Conservation (phyloP, 495 filamentous ascomycete species). For the Aspergillus asperescens region DNA sequence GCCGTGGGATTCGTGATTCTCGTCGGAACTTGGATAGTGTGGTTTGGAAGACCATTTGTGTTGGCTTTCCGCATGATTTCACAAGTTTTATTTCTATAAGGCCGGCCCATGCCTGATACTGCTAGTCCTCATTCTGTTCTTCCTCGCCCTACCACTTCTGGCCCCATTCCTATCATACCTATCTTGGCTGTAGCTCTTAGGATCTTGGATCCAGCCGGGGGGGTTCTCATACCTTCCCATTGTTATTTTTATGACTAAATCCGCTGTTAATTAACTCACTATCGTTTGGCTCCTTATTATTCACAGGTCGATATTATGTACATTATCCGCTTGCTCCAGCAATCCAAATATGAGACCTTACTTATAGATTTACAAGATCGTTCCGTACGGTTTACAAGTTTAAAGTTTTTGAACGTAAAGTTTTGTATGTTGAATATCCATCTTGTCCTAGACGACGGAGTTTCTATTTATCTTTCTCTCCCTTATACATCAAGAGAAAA, state of each 20-base stretch:
- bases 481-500: neutral
- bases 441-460: neutral
- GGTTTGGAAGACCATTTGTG: constrained; percentile 38
- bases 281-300: neutral
- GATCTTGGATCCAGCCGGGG: neutral
- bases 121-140: neutral
- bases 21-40: constrained; percentile 39
- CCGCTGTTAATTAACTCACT: neutral
- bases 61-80: constrained; percentile 32
- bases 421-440: neutral
- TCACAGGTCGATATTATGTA: neutral
- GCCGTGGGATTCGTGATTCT: constrained; percentile 33
- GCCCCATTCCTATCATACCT: neutral
- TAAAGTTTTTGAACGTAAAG: neutral
- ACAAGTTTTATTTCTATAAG: constrained; percentile 22
- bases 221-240: neutral
- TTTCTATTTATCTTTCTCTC: neutral
- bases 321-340: neutral
- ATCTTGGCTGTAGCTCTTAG: neutral
- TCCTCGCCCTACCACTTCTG: neutral
- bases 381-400: too few species aligned
- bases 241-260: neutral
- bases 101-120: neutral
- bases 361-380: neutral
- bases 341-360: neutral